Base-by-base conservation (phyloP, 1,284 basidiomycete species). In the Mycosarcoma maydis region DNA sequence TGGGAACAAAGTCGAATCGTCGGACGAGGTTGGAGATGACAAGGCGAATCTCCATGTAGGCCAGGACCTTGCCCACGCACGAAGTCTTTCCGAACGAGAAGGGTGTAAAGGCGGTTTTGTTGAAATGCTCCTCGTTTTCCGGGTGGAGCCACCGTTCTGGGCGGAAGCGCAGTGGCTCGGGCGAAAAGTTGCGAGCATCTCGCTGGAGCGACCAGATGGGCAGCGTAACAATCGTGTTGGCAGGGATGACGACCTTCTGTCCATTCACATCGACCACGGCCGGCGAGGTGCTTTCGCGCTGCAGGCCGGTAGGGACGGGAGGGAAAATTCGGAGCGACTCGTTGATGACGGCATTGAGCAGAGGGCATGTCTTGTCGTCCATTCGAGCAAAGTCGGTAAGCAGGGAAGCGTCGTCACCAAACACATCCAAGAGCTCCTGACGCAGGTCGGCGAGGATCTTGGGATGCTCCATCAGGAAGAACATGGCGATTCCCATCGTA, bases 341-440 rank as follows among this genome's bases (percentile, higher is more conserved):
- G 34, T 70, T 59, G 59, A 72, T 70, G 24, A 51, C 20, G 26
- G 66, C 70, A n/a, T 64, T 70, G 20, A 72, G 51, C 16, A 70
- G 38, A 0, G 67, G 66, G 37, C 67, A 65, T 6, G 54, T 43
- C 32, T 62, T 52, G 19, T 56, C 43, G 42, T 42, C 48, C 42
- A 58, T 41, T 9, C 38, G 47, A 6, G 34, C 20, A 17, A 70
- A 52, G 24, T 70, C 62, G 26, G 47, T 55, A 13, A 60, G 49
- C 32, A 58, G 32, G 16, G 38, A 8, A 9, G 55, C 48, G 6
- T 54, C 40, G 16, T 52, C 50, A 0, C 49, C 62, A 20, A 71
- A 71, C 6, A 55, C 57, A 5, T 42, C 24, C 16, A 58, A 36
- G 20, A 71, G 34, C 41, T 71, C 67, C 9, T 47, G n/a, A 10